Evolutionary conservation across 2,329 filamentous ascomycete species (phyloP).

Genomic region (Fusarium torulosum): DNA sequence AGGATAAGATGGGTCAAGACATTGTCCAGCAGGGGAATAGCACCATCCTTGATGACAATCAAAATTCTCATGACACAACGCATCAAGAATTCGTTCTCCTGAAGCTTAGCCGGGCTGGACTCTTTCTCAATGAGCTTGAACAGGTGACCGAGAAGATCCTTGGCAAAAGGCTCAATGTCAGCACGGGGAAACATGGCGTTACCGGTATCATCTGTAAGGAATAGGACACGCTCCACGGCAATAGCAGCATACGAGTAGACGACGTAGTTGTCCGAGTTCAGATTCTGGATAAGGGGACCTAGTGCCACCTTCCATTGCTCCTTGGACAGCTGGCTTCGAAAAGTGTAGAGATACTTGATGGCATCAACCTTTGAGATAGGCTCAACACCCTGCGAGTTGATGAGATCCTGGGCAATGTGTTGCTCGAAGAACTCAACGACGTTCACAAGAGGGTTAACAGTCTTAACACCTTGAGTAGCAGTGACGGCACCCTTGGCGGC

Average conservation of each 20-base stretch:
- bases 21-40: constrained; percentile 78
- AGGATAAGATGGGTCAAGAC: constrained; percentile 87
- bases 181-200: constrained; percentile 83
- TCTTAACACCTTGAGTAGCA: constrained; percentile 88
- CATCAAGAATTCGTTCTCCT: constrained; percentile 99
- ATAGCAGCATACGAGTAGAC: constrained; percentile 98
- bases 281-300: constrained; percentile 88
- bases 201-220: constrained; percentile 80
- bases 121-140: constrained; percentile 93
- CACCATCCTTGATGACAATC: constrained; percentile 89
- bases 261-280: constrained; percentile 91
- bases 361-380: constrained; percentile 96
- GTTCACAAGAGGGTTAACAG: constrained; percentile 86
- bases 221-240: constrained; percentile 92
- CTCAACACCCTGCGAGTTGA: constrained; percentile 75
- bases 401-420: constrained; percentile 88
- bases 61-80: constrained; percentile 97
- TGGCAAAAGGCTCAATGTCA: constrained; percentile 84
- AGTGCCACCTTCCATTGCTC: constrained; percentile 93
- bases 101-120: constrained; percentile 87
- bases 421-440: constrained; percentile 96
- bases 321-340: constrained; percentile 93
- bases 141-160: constrained; percentile 87
- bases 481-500: constrained; percentile 93
- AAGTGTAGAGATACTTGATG: constrained; percentile 97